phyloP scores from a whole-genome alignment of 768 basidiomycete species.

The Suillus occidentalis region DNA sequence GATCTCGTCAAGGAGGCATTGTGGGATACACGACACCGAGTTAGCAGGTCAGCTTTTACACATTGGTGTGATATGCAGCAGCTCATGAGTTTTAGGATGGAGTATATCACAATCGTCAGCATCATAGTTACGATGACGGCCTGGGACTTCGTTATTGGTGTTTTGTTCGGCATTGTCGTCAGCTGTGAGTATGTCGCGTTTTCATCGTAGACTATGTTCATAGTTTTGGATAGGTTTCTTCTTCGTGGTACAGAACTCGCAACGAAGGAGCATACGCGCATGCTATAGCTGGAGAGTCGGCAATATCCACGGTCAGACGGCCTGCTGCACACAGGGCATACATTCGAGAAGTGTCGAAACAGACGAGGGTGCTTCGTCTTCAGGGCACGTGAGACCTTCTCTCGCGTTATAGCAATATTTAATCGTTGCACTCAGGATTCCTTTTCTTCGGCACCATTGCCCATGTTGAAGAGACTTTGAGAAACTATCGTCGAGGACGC shows the following conservation, averaged over 20 bases:
- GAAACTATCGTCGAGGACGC: conserved; percentile 69
- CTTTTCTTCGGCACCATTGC: conserved; percentile 94
- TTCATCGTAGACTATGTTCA: not conserved
- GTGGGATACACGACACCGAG: conserved; percentile 92
- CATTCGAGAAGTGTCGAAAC: conserved; percentile 88
- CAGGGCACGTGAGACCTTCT: conserved; percentile 53
- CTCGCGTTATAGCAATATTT: not conserved
- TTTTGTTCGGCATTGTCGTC: conserved; percentile 88
- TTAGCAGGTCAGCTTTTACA: conserved; percentile 57
- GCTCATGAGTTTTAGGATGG: conserved; percentile 45
- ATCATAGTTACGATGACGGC: conserved; percentile 92
- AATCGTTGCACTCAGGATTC: conserved; percentile 49
- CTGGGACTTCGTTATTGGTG: conserved; percentile 93
- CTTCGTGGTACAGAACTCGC: conserved; percentile 96
- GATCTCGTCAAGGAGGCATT: conserved; percentile 94
- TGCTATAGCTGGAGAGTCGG: conserved; percentile 80
- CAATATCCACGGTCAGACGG: conserved; percentile 88
- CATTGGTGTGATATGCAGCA: not conserved
- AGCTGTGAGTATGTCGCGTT: conserved; percentile 59
- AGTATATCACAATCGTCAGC: conserved; percentile 81
- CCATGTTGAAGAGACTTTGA: conserved; percentile 84
- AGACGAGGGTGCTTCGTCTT: conserved; percentile 83
- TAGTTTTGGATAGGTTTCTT: conserved; percentile 62
- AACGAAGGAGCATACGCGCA: conserved; percentile 77
- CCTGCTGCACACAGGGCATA: conserved; percentile 87